Evolutionary conservation across 139 green algal genomes (phyloP).

Genomic region (Asterochloris sp.): DNA sequence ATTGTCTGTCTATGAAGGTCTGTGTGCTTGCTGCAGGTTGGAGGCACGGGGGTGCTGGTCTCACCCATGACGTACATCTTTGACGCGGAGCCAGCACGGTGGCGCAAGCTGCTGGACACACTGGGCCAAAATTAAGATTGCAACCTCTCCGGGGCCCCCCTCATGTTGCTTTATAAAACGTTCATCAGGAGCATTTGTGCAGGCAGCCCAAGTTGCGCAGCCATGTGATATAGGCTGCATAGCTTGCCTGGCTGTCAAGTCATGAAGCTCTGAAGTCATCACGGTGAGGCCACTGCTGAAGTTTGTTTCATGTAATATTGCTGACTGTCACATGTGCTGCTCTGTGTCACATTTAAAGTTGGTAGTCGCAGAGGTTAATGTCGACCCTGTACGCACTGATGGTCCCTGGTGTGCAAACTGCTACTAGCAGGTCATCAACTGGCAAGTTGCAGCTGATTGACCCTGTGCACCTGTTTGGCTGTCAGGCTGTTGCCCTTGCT

Average conservation of each 20-base stretch:
- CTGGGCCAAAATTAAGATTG: conserved; percentile 31
- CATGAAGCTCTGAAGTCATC: no score
- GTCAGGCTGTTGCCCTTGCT: not conserved
- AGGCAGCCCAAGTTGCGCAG: no score
- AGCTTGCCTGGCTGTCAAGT: no score
- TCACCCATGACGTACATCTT: conserved; percentile 99
- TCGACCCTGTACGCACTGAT: not conserved
- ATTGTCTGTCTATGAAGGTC: not conserved
- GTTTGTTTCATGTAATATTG: no score
- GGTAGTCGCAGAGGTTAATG: no score
- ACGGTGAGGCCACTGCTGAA: no score
- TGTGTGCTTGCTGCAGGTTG: conserved; percentile 47
- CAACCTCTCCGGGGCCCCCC: no score
- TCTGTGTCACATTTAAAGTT: no score
- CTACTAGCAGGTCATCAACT: not conserved
- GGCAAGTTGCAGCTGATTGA: not conserved
- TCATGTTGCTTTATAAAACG: no score
- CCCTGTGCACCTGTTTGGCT: not conserved
- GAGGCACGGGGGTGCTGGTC: conserved; percentile 93
- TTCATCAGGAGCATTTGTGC: no score
- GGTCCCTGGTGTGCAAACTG: not conserved
- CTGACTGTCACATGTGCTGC: no score
- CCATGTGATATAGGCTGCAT: no score
- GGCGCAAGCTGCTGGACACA: conserved; percentile 67
- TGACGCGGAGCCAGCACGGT: conserved; percentile 91